Evolutionary conservation across 164 flowering plant genomes (phyloP), one percentile per base, ranked within the genome.

Genomic region (Annona cherimola): DNA sequence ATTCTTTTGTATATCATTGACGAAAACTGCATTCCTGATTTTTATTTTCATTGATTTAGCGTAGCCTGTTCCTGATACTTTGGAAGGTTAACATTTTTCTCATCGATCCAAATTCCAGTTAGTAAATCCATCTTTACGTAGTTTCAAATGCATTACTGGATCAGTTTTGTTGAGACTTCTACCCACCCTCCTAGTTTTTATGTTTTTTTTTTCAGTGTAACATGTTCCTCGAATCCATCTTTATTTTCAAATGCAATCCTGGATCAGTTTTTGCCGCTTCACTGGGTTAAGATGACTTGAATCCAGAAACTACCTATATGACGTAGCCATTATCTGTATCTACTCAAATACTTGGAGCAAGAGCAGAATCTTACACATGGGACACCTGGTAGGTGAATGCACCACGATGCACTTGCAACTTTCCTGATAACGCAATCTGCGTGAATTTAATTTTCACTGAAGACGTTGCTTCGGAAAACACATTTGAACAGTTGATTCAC

Each of bases 1-100:
- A 43, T 68, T 67, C 46, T 68, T 68, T 20, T 66, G 41, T 62
- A 62, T 11, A 62, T 62, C 40, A 64, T 64, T 64, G 4, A 64
- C 39, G 67, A 14, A 62, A 62, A 11, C 40, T 62, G 43, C 20
- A 4, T 64, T 64, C 20, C 41, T 64, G 45, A 1, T 64, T 64
- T 41, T 64, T 50, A 7, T 50, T 50, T 26, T 26, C 35, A 26
- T 26, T 26, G 35, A 26, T 26, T 26, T 26, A 26, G 40, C 39
- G 11, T 41, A 18, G 57, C 57, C 41, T 60, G 35, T 69, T 69
- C 39, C 9, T 11, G 4, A n/a, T 12, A 1, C 7, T 1, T 41
- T 64, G 67, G 3, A 4, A 61, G 9, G 40, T 40, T 41, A 69
- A 7, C 61, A 59, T 55, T 69, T 54, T 42, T 5, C 20, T 26